phyloP scores from a whole-genome alignment of 2,329 filamentous ascomycete genomes.

The Penicillium psychrosexuale region DNA sequence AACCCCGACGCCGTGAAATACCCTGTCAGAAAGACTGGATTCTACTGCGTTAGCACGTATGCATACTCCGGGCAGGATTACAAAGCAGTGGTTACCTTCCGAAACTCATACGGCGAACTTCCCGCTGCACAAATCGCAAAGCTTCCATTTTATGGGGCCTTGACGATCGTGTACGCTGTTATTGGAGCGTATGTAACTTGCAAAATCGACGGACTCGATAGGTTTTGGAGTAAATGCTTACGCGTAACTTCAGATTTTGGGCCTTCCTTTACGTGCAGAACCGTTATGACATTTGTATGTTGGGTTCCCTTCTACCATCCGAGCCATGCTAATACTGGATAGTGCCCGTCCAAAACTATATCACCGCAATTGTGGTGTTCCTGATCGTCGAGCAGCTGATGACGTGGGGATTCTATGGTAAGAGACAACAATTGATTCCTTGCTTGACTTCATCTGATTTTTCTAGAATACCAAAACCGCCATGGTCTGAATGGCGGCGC shows the following conservation, averaged over 20 bases:
- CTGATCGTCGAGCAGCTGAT: constrained; percentile 94
- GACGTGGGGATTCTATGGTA: constrained; percentile 97
- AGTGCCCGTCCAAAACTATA: constrained; percentile 98
- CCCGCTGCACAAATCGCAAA: constrained; percentile 95
- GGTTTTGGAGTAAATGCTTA: constrained; percentile 18
- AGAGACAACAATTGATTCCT: constrained; percentile 17
- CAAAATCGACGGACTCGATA: background rate
- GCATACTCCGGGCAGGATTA: constrained; percentile 68
- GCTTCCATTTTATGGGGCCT: constrained; percentile 90
- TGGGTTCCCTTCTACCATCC: background rate
- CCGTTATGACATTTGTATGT: constrained; percentile 77
- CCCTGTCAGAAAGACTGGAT: constrained; percentile 82
- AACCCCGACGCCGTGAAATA: constrained; percentile 72
- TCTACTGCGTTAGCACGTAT: constrained; percentile 87
- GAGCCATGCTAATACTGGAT: constrained; percentile 31
- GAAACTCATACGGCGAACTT: constrained; percentile 94
- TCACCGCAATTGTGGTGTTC: constrained; percentile 93
- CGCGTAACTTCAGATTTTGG: constrained; percentile 65
- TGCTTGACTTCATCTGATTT: constrained; percentile 33
- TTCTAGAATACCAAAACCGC: constrained; percentile 80
- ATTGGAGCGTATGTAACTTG: constrained; percentile 61
- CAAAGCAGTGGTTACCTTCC: constrained; percentile 79
- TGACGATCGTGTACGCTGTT: constrained; percentile 90
- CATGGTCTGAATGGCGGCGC: constrained; percentile 79
- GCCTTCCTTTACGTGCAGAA: constrained; percentile 94